phyloP scores from a whole-genome alignment of 2,329 filamentous ascomycete species.

The Davidsoniella virescens region DNA sequence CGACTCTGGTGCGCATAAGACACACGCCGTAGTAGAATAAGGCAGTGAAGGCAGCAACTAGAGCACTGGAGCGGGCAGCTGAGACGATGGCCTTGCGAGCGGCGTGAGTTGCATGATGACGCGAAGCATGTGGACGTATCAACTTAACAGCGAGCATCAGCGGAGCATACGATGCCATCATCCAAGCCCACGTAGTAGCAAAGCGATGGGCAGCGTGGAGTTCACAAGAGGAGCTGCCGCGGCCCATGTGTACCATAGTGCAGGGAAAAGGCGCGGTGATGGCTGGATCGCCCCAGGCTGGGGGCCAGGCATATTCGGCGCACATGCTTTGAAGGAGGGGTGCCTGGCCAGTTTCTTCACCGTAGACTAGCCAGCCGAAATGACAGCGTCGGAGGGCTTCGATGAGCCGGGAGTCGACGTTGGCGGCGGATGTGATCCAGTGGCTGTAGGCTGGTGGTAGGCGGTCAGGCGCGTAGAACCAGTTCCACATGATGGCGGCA shows the following conservation, averaged over 20 bases:
- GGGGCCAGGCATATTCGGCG: constrained; percentile 49
- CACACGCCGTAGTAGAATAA: constrained; percentile 80
- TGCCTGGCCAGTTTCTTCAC: constrained; percentile 54
- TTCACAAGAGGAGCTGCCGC: constrained; percentile 52
- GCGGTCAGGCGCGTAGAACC: constrained; percentile 59
- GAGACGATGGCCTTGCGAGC: constrained; percentile 38
- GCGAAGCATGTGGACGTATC: constrained; percentile 24
- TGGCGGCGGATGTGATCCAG: constrained; percentile 66
- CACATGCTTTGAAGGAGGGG: constrained; percentile 56
- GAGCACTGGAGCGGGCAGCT: constrained; percentile 55
- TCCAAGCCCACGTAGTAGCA: constrained; percentile 51
- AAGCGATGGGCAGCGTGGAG: constrained; percentile 55
- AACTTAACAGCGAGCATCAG: constrained; percentile 47
- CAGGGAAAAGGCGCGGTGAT: constrained; percentile 60
- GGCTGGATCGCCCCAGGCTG: constrained; percentile 56
- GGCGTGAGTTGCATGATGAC: constrained; percentile 28
- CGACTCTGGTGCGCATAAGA: constrained; percentile 55
- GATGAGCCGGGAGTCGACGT: constrained; percentile 58
- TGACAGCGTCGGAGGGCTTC: constrained; percentile 54
- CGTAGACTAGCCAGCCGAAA: constrained; percentile 50
- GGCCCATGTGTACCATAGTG: constrained; percentile 69
- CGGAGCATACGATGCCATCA: constrained; percentile 61
- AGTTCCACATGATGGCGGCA: constrained; percentile 74
- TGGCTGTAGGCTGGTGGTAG: constrained; percentile 60
- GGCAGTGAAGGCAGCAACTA: constrained; percentile 60